A percentile compares a stretch with the other conserved stretches of the same genome.
Conservation (phyloP, 2,329 filamentous ascomycete genomes). For the Aureobasidium sp. region DNA sequence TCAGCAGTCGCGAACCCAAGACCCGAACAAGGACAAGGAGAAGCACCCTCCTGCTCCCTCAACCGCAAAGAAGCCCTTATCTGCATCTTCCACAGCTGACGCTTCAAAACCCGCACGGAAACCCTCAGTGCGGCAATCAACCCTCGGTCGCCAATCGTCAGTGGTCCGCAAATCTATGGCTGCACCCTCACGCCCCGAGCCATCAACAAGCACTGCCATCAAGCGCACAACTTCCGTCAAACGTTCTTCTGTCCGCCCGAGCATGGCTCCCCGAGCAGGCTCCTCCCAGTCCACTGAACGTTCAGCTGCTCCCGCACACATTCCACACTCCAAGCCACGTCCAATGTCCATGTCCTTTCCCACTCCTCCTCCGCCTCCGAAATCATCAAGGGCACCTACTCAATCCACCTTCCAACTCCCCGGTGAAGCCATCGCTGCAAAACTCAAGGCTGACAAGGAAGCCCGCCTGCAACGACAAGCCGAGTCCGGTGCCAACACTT, state of each 20-base stretch:
- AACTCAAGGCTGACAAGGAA: constrained; percentile 45
- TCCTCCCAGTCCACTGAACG: constrained; percentile 20
- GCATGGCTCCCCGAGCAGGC: constrained; percentile 13
- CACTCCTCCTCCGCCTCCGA: constrained; percentile 39
- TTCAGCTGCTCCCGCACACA: constrained; percentile 19
- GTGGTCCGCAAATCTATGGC: background rate
- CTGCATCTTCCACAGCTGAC: constrained; percentile 21
- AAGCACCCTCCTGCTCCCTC: background rate
- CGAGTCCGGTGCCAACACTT: constrained; percentile 5
- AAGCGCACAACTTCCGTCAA: constrained; percentile 1
- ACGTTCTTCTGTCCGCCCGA: background rate
- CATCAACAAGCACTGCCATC: background rate
- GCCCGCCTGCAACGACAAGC: constrained; percentile 41
- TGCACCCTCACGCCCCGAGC: background rate
- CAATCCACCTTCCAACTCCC: constrained; percentile 46
- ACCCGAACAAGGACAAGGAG: background rate
- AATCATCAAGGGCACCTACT: constrained; percentile 46
- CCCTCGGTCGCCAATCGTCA: background rate
- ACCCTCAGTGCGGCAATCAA: constrained; percentile 18
- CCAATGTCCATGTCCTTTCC: constrained; percentile 44
- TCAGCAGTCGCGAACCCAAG: too few relatives aligned
- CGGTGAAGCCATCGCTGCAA: constrained; percentile 47
- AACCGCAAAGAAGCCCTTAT: constrained; percentile 19
- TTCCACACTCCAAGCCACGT: constrained; percentile 37
- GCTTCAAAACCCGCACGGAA: constrained; percentile 11